phyloP scores from a whole-genome alignment of 2,329 filamentous ascomycete genomes.

The Monilinia vaccinii-corymbosi region DNA sequence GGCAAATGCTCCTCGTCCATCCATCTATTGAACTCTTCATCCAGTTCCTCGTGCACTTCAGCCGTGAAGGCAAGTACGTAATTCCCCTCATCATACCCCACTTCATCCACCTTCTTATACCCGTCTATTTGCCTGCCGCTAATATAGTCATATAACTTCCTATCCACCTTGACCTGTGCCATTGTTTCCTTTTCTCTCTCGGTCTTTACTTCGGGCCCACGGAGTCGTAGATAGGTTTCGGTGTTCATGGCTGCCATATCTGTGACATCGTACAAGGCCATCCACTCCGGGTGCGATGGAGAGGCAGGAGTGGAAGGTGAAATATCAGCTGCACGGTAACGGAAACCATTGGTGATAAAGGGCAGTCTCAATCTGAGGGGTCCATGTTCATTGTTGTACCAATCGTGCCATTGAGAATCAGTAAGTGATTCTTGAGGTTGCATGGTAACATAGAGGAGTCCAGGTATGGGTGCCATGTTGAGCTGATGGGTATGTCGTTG shows the following conservation, averaged over 20 bases:
- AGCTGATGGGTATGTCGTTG: neutral
- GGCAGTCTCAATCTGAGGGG: constrained; percentile 69
- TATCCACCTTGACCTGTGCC: constrained; percentile 57
- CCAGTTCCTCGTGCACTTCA: constrained; percentile 41
- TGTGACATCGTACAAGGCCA: constrained; percentile 75
- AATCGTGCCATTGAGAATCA: constrained; percentile 70
- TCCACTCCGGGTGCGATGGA: constrained; percentile 52
- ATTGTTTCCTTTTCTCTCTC: constrained; percentile 52
- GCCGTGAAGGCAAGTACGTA: constrained; percentile 54
- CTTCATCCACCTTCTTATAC: constrained; percentile 51
- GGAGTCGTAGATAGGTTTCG: constrained; percentile 58
- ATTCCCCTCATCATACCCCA: constrained; percentile 48
- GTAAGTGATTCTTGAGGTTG: constrained; percentile 57
- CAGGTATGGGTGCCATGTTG: constrained; percentile 33
- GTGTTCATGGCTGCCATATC: constrained; percentile 63
- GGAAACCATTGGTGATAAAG: constrained; percentile 67
- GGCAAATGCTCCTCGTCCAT: constrained; percentile 65
- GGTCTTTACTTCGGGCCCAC: constrained; percentile 47
- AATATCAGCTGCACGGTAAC: constrained; percentile 60
- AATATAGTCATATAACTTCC: constrained; percentile 62
- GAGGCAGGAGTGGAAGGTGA: constrained; percentile 24
- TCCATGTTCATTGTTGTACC: constrained; percentile 92
- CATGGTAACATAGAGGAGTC: constrained; percentile 81
- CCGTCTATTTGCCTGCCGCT: constrained; percentile 44
- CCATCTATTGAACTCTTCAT: constrained; percentile 56